These are phyloP conservation scores for Malassezia globosa DNA, from an alignment of 1,284 basidiomycete species.

Conservation along the genomic window DNA sequence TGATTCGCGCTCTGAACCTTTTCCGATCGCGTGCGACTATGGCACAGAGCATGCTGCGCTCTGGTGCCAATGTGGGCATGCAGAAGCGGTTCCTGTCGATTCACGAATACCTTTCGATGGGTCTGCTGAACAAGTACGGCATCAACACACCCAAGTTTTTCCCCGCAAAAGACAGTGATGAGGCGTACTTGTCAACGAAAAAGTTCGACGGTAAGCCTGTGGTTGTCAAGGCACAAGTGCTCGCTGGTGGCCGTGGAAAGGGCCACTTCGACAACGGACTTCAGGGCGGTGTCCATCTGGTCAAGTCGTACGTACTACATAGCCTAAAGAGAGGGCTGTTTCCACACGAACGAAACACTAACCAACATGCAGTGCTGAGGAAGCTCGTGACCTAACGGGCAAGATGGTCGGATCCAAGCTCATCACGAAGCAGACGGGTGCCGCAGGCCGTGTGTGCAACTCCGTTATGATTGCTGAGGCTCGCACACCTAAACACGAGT, in stretches of 20 bases:
- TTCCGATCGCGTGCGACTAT: constrained; percentile 30
- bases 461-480: constrained; percentile 98
- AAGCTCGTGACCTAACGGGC: constrained; percentile 73
- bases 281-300: constrained; percentile 92
- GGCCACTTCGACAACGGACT: constrained; percentile 93
- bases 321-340: background rate
- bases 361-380: constrained; percentile 59
- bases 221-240: constrained; percentile 88
- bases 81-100: constrained; percentile 91
- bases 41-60: constrained; percentile 27
- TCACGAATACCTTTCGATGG: constrained; percentile 96
- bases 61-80: constrained; percentile 18
- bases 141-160: constrained; percentile 89
- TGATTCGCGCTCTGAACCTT: constrained; percentile 25
- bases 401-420: constrained; percentile 93
- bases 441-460: constrained; percentile 82
- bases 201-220: constrained; percentile 57
- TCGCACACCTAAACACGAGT: constrained; percentile 85
- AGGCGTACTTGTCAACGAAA: constrained; percentile 79
- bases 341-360: background rate
- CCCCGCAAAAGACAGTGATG: constrained; percentile 73
- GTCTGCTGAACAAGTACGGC: constrained; percentile 92
- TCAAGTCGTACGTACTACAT: constrained; percentile 61
- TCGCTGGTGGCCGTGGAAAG: constrained; percentile 96
- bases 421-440: constrained; percentile 98